A percentile compares a stretch with the other conserved stretches of the same genome.
Conservation (phyloP, 164 flowering plant genomes). For the Protea cynaroides region DNA sequence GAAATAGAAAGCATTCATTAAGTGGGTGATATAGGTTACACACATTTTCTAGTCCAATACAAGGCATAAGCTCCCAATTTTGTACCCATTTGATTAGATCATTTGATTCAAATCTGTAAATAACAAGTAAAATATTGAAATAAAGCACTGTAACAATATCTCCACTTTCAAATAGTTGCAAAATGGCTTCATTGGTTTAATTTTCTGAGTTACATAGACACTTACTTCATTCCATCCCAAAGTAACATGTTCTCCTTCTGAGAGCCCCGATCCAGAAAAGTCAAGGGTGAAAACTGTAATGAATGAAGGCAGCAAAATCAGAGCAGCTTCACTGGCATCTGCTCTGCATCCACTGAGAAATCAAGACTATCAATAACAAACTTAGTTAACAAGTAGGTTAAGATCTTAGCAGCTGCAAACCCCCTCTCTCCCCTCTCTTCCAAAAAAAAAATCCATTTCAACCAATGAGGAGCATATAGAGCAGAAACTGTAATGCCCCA, state of each 20-base stretch:
- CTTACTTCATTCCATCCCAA: conserved; percentile 95
- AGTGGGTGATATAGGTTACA: too few species aligned
- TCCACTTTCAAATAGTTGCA: not conserved
- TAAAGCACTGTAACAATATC: not conserved
- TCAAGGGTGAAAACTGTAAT: conserved; percentile 92
- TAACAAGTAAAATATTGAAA: too few species aligned
- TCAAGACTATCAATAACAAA: conserved; percentile 11
- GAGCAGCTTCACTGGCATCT: conserved; percentile 98
- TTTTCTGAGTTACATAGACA: conserved; percentile 1
- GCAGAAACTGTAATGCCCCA: too few species aligned
- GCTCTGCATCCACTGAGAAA: conserved; percentile 90
- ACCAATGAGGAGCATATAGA: too few species aligned
- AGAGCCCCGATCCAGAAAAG: conserved; percentile 96
- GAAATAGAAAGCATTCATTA: too few species aligned
- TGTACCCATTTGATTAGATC: too few species aligned
- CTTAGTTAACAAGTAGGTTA: not conserved
- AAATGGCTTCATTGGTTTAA: too few species aligned
- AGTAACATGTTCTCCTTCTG: conserved; percentile 93
- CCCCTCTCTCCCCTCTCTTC: too few species aligned
- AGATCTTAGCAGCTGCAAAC: not conserved
- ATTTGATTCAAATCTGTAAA: too few species aligned
- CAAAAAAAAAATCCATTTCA: too few species aligned
- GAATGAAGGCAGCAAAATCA: conserved; percentile 83
- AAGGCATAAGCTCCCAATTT: too few species aligned
- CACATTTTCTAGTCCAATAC: too few species aligned